phyloP scores from a whole-genome alignment of 495 filamentous ascomycete genomes.

The Thermothielavioides terrestris region DNA sequence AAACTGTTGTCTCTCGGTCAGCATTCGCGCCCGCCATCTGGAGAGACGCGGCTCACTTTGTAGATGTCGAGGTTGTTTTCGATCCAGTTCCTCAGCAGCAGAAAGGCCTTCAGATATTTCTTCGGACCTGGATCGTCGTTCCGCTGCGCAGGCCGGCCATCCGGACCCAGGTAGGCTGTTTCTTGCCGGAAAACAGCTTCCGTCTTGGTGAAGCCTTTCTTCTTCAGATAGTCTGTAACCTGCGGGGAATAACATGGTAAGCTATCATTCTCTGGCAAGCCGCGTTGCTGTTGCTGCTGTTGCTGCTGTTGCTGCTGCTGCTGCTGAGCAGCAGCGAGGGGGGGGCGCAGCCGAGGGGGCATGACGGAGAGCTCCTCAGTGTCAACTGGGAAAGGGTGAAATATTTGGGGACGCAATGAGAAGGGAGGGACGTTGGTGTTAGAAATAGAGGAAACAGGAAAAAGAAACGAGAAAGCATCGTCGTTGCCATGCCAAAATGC shows the following conservation, averaged over 20 bases:
- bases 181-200: constrained; percentile 90
- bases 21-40: background rate
- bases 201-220: constrained; percentile 89
- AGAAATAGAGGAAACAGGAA: too few relatives aligned
- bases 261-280: background rate
- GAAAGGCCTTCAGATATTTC: constrained; percentile 68
- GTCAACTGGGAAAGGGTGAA: background rate
- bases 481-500: too few relatives aligned
- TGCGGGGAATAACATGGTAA: constrained; percentile 22
- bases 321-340: background rate
- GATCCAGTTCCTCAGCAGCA: constrained; percentile 68
- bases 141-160: constrained; percentile 59
- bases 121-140: constrained; percentile 61
- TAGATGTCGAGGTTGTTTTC: constrained; percentile 87
- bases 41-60: constrained; percentile 49
- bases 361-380: background rate
- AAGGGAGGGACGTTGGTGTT: background rate
- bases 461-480: too few relatives aligned
- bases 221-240: constrained; percentile 94
- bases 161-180: constrained; percentile 62
- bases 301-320: too few relatives aligned
- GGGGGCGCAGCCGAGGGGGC: background rate
- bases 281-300: too few relatives aligned
- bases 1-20: constrained; percentile 47
- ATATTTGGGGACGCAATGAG: background rate